Evolutionary conservation across 2,329 filamentous ascomycete genomes (phyloP), one percentile per base, ranked within the genome.

Genomic region (Pseudogymnoascus sp.): DNA sequence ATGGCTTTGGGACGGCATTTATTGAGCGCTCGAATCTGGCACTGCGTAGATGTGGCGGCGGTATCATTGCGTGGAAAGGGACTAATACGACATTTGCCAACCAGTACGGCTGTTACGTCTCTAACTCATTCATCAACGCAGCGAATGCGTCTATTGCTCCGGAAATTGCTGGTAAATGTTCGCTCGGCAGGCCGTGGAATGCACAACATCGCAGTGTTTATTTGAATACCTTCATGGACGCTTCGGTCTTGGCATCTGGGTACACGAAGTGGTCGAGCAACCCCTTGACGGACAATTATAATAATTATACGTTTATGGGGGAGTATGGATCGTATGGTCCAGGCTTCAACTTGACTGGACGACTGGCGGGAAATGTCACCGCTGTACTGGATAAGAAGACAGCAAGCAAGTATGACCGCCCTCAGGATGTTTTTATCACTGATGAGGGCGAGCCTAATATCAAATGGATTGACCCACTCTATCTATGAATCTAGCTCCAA

Each of bases 21-120:
- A 76, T 87, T 39, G 77, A 83, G 61, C 74, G 77, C 3, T 83
- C 80, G 1, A 74, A 75, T 0, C 71, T 89, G 1, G 74, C 76
- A 0, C 76, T 88, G 11, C 80, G 86, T 8, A 76, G 74, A 66
- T 89, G 86, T 65, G 83, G 84, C 3, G 86, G 86, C 14, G 86
- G 86, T 9, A 83, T 89, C 60, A 86, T 84, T 0, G 86, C 86
- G 0, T 88, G 86, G 86, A 88, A 88, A 67, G 84, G 82, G 28
- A 79, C 81, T 0, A 87, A 87, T 71, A 88, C 85, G 0, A 86
- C 84, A 0, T 86, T 84, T 59, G 70, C 72, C 4, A 89, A 89
- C 73, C 86, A 85, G 66, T 88, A 87, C 70, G 86, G 86, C 7
- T 81, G 84, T 0, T 88, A 88, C 70, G 80, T 89, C 62, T 77